Conservation (phyloP, 805 yeast genomes). For the Kodamaea kaohsiungensis region DNA sequence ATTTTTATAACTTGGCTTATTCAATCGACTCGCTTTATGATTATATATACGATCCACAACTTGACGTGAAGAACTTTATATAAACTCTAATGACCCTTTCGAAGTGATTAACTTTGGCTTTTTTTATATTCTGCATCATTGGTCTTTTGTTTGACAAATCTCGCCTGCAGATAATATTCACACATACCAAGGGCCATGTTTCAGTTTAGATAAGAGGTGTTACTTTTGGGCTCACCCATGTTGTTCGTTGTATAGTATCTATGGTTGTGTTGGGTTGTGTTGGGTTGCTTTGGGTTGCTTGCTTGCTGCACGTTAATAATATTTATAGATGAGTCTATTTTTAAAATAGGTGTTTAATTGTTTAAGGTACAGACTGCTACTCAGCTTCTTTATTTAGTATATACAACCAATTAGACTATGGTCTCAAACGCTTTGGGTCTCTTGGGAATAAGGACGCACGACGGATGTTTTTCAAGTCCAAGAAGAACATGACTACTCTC, state of each 20-base stretch:
- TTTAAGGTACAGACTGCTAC: not conserved
- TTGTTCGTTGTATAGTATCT: too few species aligned
- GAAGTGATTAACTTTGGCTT: not conserved
- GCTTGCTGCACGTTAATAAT: too few species aligned
- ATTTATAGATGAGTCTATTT: not conserved
- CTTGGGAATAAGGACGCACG: conserved; percentile 99
- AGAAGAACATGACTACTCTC: conserved; percentile 97
- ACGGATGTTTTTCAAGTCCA: conserved; percentile 95
- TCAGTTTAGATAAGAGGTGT: not conserved
- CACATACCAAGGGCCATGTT: not conserved
- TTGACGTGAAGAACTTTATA: not conserved
- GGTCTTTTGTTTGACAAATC: not conserved
- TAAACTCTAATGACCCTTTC: not conserved
- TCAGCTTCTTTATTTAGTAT: not conserved
- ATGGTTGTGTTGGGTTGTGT: too few species aligned
- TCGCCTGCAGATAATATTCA: not conserved
- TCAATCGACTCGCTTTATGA: not conserved
- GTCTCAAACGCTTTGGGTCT: conserved; percentile 93
- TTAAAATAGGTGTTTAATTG: not conserved
- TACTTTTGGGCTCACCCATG: not conserved
- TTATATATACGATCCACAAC: not conserved
- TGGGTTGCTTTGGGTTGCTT: too few species aligned
- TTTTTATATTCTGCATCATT: not conserved
- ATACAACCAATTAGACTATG: conserved; percentile 42
- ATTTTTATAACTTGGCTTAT: not conserved